These are phyloP conservation scores for Hypoxylon lenormandii DNA, from an alignment of 495 filamentous ascomycete genomes.

Conservation along the genomic window DNA sequence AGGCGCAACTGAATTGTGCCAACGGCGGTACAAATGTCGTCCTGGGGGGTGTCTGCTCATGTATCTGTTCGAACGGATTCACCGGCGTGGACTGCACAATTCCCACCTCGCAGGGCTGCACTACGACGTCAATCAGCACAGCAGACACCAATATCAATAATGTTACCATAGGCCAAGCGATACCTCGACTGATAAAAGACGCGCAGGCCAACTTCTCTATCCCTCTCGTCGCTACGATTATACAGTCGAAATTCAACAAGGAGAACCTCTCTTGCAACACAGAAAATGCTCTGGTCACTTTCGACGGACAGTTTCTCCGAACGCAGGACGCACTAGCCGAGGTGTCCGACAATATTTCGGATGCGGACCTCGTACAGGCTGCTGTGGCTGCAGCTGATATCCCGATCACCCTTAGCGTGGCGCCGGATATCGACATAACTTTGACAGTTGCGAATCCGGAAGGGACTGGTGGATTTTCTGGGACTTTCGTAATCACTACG, in stretches of 20 bases:
- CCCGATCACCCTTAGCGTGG: slow-evolving; percentile 53
- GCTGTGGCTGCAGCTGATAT: slow-evolving; percentile 48
- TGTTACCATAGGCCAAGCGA: slow-evolving; percentile 81
- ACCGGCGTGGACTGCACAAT: slow-evolving; percentile 79
- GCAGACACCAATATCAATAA: slow-evolving; percentile 65
- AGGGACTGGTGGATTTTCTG: slow-evolving; percentile 36
- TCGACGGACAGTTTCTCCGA: slow-evolving; percentile 67
- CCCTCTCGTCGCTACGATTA: slow-evolving; percentile 70
- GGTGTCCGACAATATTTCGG: slow-evolving; percentile 20
- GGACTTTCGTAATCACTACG: slow-evolving; percentile 49
- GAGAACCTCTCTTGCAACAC: slow-evolving; percentile 79
- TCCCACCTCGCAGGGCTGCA: slow-evolving; percentile 73
- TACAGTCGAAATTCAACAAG: slow-evolving; percentile 81
- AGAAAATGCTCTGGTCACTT: slow-evolving; percentile 87
- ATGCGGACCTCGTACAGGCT: slow-evolving; percentile 40
- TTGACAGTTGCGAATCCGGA: slow-evolving; percentile 35
- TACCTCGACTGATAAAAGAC: slow-evolving; percentile 76
- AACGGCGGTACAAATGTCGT: slow-evolving; percentile 85
- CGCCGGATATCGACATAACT: slow-evolving; percentile 43
- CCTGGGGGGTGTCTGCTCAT: slow-evolving; percentile 75
- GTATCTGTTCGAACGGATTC: slow-evolving; percentile 87
- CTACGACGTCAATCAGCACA: slow-evolving; percentile 69
- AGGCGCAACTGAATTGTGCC: slow-evolving; percentile 68
- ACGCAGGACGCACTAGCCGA: slow-evolving; percentile 45
- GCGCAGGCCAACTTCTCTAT: slow-evolving; percentile 79